phyloP scores from a whole-genome alignment of 106 monocot species.

The Platanthera guangdongensis region DNA sequence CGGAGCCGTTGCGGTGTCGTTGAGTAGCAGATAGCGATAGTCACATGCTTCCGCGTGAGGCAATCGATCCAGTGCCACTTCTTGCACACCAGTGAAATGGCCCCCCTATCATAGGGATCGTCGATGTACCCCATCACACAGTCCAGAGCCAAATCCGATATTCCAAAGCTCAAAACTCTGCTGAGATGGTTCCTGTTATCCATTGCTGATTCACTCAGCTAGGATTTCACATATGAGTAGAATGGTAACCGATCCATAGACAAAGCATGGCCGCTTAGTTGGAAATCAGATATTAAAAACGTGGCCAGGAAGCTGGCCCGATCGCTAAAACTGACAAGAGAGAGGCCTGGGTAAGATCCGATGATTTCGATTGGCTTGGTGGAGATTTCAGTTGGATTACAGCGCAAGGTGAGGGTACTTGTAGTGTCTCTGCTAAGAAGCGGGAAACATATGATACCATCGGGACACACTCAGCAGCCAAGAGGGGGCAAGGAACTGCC shows the following conservation, averaged over 20 bases:
- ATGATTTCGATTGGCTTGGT: neutral
- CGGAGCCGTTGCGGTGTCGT: slow-evolving; percentile 55
- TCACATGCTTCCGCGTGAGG: slow-evolving; percentile 74
- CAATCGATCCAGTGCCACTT: slow-evolving; percentile 63
- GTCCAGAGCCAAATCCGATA: slow-evolving; percentile 60
- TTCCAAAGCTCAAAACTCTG: slow-evolving; percentile 28
- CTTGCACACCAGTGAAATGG: slow-evolving; percentile 72
- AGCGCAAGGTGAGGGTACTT: neutral
- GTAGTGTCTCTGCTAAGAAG: neutral
- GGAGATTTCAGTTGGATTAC: neutral
- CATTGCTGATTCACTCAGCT: neutral
- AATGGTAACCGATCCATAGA: neutral
- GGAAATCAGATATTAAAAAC: neutral
- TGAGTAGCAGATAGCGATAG: slow-evolving; percentile 86
- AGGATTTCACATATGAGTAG: neutral
- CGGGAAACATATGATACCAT: neutral
- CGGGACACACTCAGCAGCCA: neutral
- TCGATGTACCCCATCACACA: slow-evolving; percentile 72
- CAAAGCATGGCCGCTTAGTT: neutral
- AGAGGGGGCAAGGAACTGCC: neutral
- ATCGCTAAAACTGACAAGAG: neutral
- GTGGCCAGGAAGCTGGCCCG: neutral
- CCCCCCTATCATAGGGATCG: slow-evolving; percentile 67
- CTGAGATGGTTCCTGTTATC: slow-evolving; percentile 10
- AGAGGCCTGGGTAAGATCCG: neutral